Evolutionary conservation across 2,329 filamentous ascomycete genomes (phyloP).

Genomic region (Ceratocystis ficicola): DNA sequence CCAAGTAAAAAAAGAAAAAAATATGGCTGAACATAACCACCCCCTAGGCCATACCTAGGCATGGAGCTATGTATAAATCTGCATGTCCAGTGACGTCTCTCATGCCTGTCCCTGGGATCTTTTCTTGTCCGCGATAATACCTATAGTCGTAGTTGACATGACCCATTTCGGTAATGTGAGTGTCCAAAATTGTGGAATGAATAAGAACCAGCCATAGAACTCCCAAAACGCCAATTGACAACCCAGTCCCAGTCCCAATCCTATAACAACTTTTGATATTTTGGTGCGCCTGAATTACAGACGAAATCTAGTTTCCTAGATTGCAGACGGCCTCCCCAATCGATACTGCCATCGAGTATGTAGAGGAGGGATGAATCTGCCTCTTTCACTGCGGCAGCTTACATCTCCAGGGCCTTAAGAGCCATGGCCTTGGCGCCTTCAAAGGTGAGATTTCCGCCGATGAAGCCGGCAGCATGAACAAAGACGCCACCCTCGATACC

Average conservation of each 20-base stretch:
- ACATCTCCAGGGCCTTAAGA: slow-evolving; percentile 48
- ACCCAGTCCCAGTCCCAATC: neutral
- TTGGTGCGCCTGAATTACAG: neutral
- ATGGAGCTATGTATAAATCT: neutral
- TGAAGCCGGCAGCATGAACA: slow-evolving; percentile 89
- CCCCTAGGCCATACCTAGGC: neutral
- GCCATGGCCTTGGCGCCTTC: slow-evolving; percentile 84
- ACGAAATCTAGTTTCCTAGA: neutral
- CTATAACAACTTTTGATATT: neutral
- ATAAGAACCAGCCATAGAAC: slow-evolving; percentile 3
- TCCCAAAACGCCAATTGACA: slow-evolving; percentile 11
- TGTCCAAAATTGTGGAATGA: neutral
- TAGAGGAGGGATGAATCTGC: neutral
- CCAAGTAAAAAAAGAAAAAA: neutral
- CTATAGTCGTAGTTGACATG: neutral
- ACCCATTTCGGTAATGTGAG: neutral
- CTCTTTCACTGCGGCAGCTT: neutral
- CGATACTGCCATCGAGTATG: neutral
- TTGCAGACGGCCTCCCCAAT: neutral
- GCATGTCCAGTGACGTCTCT: neutral
- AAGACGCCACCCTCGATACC: slow-evolving; percentile 70
- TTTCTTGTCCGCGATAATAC: neutral
- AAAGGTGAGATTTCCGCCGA: slow-evolving; percentile 85
- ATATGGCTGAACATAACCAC: neutral
- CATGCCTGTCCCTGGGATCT: neutral